Evolutionary conservation across 1,284 basidiomycete genomes (phyloP).

Genomic region (Quambalaria eucalypti): DNA sequence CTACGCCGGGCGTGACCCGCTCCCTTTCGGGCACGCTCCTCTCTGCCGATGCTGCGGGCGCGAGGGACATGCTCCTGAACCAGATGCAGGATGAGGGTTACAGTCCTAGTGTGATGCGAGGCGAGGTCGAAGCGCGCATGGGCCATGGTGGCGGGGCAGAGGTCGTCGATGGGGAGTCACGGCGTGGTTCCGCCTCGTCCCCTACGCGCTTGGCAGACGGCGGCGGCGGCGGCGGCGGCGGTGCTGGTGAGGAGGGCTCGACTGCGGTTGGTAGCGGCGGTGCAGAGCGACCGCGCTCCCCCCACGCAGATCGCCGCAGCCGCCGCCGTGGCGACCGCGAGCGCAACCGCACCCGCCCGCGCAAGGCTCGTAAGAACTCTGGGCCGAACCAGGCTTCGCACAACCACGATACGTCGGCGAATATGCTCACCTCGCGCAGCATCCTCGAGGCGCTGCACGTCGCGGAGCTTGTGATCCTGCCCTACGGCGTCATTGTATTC

Average conservation of each 20-base stretch:
- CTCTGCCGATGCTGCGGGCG: constrained; percentile 23
- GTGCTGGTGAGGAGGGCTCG: too few relatives aligned
- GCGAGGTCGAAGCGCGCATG: too few relatives aligned
- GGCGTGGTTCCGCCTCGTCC: too few relatives aligned
- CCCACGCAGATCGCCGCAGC: too few relatives aligned
- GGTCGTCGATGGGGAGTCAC: too few relatives aligned
- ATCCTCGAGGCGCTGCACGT: constrained; percentile 41
- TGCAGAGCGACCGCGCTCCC: too few relatives aligned
- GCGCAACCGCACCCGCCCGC: constrained; percentile 8
- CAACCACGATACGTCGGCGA: constrained; percentile 40
- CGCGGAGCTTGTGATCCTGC: constrained; percentile 42
- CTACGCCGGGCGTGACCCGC: neutral
- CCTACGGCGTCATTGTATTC: constrained; percentile 46
- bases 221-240: too few relatives aligned
- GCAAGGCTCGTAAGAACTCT: constrained; percentile 13
- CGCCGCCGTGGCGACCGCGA: too few relatives aligned
- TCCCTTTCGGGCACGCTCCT: neutral
- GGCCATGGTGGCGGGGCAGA: too few relatives aligned
- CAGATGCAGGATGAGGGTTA: constrained; percentile 19
- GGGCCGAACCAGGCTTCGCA: constrained; percentile 45
- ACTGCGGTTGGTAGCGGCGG: too few relatives aligned
- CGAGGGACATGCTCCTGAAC: constrained; percentile 29
- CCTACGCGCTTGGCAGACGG: neutral
- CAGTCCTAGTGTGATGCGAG: too few relatives aligned
- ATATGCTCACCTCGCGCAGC: constrained; percentile 34